A percentile compares a stretch with the other conserved stretches of the same genome.
Conservation (phyloP, 768 basidiomycete genomes). For the Lentinula lateritia region DNA sequence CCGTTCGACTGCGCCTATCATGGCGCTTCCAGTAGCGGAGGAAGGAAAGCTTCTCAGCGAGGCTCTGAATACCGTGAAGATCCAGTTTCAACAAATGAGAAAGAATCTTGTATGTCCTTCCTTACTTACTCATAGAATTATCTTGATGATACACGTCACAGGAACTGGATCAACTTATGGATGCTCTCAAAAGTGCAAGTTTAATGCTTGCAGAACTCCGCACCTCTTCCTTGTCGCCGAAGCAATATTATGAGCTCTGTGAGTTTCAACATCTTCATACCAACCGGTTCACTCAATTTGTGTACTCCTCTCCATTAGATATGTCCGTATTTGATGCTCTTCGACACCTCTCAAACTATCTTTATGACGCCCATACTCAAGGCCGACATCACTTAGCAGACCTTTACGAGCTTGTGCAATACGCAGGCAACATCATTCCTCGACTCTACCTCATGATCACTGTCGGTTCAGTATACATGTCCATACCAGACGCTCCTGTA, state of each 20-base stretch:
- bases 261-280: conserved; percentile 18
- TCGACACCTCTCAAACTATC: conserved; percentile 90
- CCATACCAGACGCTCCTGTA: conserved; percentile 91
- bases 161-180: conserved; percentile 98
- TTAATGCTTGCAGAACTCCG: conserved; percentile 95
- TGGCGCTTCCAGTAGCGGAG: conserved; percentile 48
- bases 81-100: conserved; percentile 94
- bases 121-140: not conserved
- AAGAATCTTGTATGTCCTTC: conserved; percentile 68
- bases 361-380: conserved; percentile 91
- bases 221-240: conserved; percentile 88
- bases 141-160: conserved; percentile 22
- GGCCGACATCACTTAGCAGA: conserved; percentile 95
- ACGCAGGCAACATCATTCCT: conserved; percentile 93
- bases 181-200: conserved; percentile 94
- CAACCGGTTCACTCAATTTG: not conserved
- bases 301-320: conserved; percentile 42
- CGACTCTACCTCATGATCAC: conserved; percentile 98
- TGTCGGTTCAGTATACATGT: conserved; percentile 99
- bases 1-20: conserved; percentile 12
- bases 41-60: conserved; percentile 85
- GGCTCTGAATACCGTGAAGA: conserved; percentile 80
- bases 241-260: conserved; percentile 99
- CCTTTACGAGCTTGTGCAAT: conserved; percentile 99
- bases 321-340: conserved; percentile 99